These are phyloP conservation scores for Citrus medica DNA, from an alignment of 345 rosid genomes.

Conservation along the genomic window DNA sequence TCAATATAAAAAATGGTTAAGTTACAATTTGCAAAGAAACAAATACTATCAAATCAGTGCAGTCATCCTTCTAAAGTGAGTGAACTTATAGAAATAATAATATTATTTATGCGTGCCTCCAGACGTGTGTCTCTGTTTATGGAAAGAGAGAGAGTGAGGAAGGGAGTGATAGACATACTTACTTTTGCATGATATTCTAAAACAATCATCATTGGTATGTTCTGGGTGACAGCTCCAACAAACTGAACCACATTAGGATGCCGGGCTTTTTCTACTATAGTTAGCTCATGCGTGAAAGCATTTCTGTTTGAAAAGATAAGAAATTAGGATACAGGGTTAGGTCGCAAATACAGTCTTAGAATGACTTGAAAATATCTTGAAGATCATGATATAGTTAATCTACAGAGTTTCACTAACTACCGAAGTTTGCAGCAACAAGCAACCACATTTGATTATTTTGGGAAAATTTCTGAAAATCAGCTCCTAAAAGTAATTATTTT, in stretches of 20 bases:
- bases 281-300: conserved; percentile 80
- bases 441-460: not conserved
- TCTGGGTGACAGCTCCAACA: conserved; percentile 99
- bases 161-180: conserved; percentile 24
- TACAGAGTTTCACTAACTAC: not conserved
- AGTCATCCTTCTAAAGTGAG: not conserved
- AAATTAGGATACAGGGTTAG: conserved; percentile 9
- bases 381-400: not conserved
- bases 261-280: conserved; percentile 77
- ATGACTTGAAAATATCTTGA: not conserved
- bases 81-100: not conserved
- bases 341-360: not conserved
- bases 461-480: not conserved
- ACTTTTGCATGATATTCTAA: conserved; percentile 81
- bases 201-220: conserved; percentile 96
- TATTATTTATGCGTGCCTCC: not conserved
- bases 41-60: not conserved
- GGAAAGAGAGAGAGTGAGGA: not conserved
- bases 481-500: not conserved
- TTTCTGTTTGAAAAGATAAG: conserved; percentile 43
- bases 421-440: not conserved
- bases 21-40: not conserved
- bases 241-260: conserved; percentile 98
- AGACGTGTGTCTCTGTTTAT: not conserved
- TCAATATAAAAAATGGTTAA: not conserved